Evolutionary conservation across 2,329 filamentous ascomycete genomes (phyloP), one percentile per base, ranked within the genome.

Genomic region (Trichophyton rubrum): DNA sequence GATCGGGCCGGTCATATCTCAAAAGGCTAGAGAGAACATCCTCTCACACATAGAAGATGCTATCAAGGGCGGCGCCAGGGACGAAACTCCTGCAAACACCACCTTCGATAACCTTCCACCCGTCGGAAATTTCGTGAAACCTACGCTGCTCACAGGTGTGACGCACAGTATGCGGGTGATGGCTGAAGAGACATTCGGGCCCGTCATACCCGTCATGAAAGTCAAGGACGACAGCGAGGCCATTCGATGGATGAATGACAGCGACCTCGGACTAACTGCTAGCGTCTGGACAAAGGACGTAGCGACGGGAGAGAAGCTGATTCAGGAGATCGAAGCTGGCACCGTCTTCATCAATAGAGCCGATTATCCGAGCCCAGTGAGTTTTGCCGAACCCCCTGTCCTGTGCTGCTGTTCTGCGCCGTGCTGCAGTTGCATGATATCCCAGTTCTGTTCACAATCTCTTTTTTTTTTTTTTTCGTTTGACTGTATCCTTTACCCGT

Each of bases 321-420:
- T 87, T 43, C 86, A 93, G 60, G 80, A 85, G 58, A 84, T 97
- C 56, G 91, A 96, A 72, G 91, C 92, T 53, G 92, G 92, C 47
- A 97, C 92, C 1, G 91, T 96, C 56, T 97, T 96, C 75, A 89
- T 97, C 68, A 97, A 97, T 74, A 84, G 92, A 68, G 90, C 89
- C 70, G 92, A 97, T 73, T 97, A 84, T 73, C 92, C 92, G 56
- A 90, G 87, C 72, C 90, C 92, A 64, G 90, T 92, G 83, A 79
- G 88, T 83, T 30, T 49, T 3, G 40, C 41, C 55, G 3, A 43
- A n/a, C 4, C 40, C 40, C 40, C n/a, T 43, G 40, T 43, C 15
- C 40, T 43, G 40, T n/a, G 15, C 33, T 38, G 8, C 33, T 38
- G 33, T 38, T 38, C 33, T 11, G 33, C 11, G 8, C 8, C 7